These are phyloP conservation scores for Melastoma candidum DNA, from an alignment of 441 rosid genomes.

Conservation along the genomic window DNA sequence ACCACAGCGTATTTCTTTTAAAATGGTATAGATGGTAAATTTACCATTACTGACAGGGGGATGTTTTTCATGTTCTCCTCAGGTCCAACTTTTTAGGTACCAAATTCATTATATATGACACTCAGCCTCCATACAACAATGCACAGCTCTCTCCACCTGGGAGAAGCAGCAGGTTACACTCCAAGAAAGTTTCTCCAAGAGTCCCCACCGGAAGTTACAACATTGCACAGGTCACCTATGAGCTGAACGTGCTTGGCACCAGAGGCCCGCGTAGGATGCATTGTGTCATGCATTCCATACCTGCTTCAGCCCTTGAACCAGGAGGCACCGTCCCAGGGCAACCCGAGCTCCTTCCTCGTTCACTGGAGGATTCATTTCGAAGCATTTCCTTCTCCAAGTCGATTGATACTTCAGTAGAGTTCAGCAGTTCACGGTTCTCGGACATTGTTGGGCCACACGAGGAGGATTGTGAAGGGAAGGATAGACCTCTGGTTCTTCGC, in stretches of 20 bases:
- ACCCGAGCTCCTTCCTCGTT: slow-evolving; percentile 15
- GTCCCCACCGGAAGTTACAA: slow-evolving; percentile 18
- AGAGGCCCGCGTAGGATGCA: slow-evolving; percentile 22
- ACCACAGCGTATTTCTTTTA: too few relatives aligned
- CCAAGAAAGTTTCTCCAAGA: slow-evolving; percentile 19
- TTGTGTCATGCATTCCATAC: slow-evolving; percentile 18
- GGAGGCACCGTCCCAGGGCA: slow-evolving; percentile 18
- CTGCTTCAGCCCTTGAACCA: slow-evolving; percentile 13
- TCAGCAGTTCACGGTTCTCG: slow-evolving; percentile 18
- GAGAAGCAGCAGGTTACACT: slow-evolving; percentile 15
- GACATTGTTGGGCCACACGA: slow-evolving; percentile 13
- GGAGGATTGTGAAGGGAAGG: slow-evolving; percentile 14
- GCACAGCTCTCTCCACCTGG: slow-evolving; percentile 14
- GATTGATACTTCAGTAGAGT: slow-evolving; percentile 9
- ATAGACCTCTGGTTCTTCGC: slow-evolving; percentile 13
- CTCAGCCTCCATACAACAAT: slow-evolving; percentile 18
- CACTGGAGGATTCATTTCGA: slow-evolving; percentile 19
- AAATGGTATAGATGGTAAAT: background rate
- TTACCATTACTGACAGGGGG: background rate
- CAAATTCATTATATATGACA: slow-evolving; percentile 16
- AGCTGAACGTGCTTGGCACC: slow-evolving; percentile 19
- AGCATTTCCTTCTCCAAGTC: slow-evolving; percentile 18
- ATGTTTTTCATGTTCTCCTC: slow-evolving; percentile 9
- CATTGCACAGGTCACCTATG: slow-evolving; percentile 19
- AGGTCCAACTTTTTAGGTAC: slow-evolving; percentile 22